Evolutionary conservation across 2,329 filamentous ascomycete genomes (phyloP), one percentile per base, ranked within the genome.

Genomic region (Lachnellula hyalina): DNA sequence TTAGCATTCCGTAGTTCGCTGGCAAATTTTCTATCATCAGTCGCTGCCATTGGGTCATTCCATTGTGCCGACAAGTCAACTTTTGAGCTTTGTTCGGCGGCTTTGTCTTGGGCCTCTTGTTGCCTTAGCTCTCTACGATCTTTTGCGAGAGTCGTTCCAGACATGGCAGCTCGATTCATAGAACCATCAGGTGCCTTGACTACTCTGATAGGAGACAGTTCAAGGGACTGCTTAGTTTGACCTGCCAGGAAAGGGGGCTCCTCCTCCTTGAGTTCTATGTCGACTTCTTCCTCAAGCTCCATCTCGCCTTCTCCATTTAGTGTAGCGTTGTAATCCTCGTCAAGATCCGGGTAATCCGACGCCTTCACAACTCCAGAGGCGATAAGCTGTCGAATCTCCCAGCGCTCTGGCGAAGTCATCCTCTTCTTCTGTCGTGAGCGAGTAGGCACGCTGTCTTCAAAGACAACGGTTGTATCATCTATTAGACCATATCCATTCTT

Each of bases 121-220:
- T 96, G 90, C 57, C 90, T 85, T 62, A 96, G 65, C 57, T 99
- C 94, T 68, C 90, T 86, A 51, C 94, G 81, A 68, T 99, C 94
- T 69, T 94, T 96, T 4, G 93, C 89, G 14, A 99, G 74, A 4
- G 85, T 81, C 15, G 93, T 92, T 45, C 94, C 93, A 8, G 92
- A 86, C 89, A 97, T 96, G 15, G 95, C 95, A 47, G 95, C 90
- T 66, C 94, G 83, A 69, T 99, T 99, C 72, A 99, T 85, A 4
- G 93, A 97, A n/a, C 94, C 94, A 71, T 99, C 94, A 0, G 94
- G 95, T 1, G 94, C 94, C 72, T 97, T 97, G 64, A 99, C 90
- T 21, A 99, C 92, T 61, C 95, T 83, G 58, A 99, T 99, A 0
- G 94, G 94, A 2, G 92, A 96, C 4, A 99, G 75, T 67, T 99